Evolutionary conservation across 495 filamentous ascomycete species (phyloP).

Genomic region (Penicillium antarcticum): DNA sequence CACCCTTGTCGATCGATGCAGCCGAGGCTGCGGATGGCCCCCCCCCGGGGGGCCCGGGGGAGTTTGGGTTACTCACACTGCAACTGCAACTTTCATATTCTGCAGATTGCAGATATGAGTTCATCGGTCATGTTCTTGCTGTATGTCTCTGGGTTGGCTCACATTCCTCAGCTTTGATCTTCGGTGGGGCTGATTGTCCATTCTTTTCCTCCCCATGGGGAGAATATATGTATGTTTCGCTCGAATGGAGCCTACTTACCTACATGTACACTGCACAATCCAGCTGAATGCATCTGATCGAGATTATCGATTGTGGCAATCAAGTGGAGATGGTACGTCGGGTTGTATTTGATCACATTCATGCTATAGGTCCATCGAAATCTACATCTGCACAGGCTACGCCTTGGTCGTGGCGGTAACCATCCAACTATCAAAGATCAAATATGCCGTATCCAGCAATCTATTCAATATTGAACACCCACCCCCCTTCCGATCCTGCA

Average conservation of each 20-base stretch:
- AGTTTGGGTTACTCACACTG: constrained; percentile 20
- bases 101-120: no score
- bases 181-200: no score
- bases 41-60: not conserved
- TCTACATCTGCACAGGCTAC: not conserved
- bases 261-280: no score
- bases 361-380: not conserved
- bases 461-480: not conserved
- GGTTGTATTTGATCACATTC: not conserved
- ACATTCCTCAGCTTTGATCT: constrained; percentile 1
- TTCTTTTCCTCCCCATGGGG: constrained; percentile 7
- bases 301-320: no score
- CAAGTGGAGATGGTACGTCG: no score
- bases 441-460: not conserved
- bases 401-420: not conserved
- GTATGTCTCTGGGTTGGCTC: not conserved
- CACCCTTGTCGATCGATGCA: constrained; percentile 11
- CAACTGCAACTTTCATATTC: constrained; percentile 1
- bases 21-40: constrained; percentile 7
- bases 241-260: no score
- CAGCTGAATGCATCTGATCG: no score
- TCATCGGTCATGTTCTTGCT: not conserved
- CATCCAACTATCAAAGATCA: not conserved
- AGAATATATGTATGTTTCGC: no score
- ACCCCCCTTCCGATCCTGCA: not conserved